Evolutionary conservation across 345 rosid genomes (phyloP).

Genomic region (Pistacia integerrima): DNA sequence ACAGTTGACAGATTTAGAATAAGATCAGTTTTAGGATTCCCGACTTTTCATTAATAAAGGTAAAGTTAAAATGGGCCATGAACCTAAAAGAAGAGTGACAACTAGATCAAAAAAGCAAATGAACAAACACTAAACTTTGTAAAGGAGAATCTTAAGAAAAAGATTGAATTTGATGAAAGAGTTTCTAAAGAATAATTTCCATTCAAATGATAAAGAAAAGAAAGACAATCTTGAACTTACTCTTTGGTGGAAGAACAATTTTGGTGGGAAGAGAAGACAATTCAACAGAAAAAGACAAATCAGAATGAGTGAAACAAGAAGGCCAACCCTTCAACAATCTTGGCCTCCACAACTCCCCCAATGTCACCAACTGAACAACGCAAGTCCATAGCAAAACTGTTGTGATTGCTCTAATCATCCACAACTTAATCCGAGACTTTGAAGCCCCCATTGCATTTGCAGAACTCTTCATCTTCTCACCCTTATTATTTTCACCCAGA

Average conservation of each 20-base stretch:
- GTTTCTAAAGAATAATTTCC: not conserved
- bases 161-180: not conserved
- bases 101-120: slow-evolving; percentile 3
- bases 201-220: not conserved
- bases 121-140: not conserved
- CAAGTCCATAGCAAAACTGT: slow-evolving; percentile 72
- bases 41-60: slow-evolving; percentile 11
- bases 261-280: slow-evolving; percentile 52
- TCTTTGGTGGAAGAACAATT: slow-evolving; percentile 73
- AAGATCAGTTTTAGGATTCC: slow-evolving; percentile 12
- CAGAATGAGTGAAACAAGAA: slow-evolving; percentile 68
- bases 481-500: slow-evolving; percentile 60
- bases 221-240: slow-evolving; percentile 40
- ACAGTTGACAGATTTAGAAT: slow-evolving; percentile 17
- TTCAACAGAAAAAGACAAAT: slow-evolving; percentile 32
- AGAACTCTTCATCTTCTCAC: slow-evolving; percentile 49
- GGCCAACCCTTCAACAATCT: slow-evolving; percentile 81
- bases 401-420: slow-evolving; percentile 76
- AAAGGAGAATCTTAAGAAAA: slow-evolving; percentile 11
- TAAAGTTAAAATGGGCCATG: not conserved
- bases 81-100: slow-evolving; percentile 16
- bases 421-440: slow-evolving; percentile 66
- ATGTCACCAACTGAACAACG: slow-evolving; percentile 69
- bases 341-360: slow-evolving; percentile 90
- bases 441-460: slow-evolving; percentile 39